phyloP scores from a whole-genome alignment of 352 stramenopile genomes.

The Globisporangium recalcitrans region DNA sequence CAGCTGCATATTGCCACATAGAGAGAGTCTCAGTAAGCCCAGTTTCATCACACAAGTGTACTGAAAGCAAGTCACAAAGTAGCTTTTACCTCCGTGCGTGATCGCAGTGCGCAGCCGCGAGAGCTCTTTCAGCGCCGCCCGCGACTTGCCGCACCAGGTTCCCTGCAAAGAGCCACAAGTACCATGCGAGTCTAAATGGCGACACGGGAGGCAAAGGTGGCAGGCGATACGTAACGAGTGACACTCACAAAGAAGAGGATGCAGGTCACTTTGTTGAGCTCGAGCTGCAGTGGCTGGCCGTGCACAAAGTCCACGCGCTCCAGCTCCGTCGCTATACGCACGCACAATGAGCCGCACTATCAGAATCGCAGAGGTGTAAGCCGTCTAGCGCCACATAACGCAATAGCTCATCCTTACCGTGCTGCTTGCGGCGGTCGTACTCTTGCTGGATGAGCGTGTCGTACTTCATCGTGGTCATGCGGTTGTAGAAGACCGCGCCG shows the following conservation, averaged over 20 bases:
- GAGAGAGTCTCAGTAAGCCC: neutral
- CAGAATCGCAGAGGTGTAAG: no score
- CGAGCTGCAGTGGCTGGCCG: conserved; percentile 38
- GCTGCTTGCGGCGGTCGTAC: conserved; percentile 14
- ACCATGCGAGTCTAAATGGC: no score
- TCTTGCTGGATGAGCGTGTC: conserved; percentile 31
- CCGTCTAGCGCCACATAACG: neutral
- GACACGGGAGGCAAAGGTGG: no score
- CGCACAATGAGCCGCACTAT: neutral
- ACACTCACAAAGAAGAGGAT: conserved; percentile 74
- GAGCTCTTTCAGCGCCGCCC: conserved; percentile 45
- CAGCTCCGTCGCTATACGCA: conserved; percentile 30
- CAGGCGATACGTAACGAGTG: no score
- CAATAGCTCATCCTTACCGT: conserved; percentile 4
- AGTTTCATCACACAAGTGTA: neutral
- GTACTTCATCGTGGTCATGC: conserved; percentile 47
- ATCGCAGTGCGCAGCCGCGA: conserved; percentile 31
- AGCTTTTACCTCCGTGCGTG: conserved; percentile 26
- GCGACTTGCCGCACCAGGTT: conserved; percentile 57
- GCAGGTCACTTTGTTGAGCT: conserved; percentile 57
- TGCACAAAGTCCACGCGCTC: conserved; percentile 55
- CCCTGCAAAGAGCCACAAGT: conserved; percentile 23
- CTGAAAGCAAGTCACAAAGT: neutral
- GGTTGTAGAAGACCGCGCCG: conserved; percentile 48
- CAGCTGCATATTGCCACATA: conserved; percentile 5